Conservation (phyloP, 768 basidiomycete genomes). For the Gymnopilus junonius region DNA sequence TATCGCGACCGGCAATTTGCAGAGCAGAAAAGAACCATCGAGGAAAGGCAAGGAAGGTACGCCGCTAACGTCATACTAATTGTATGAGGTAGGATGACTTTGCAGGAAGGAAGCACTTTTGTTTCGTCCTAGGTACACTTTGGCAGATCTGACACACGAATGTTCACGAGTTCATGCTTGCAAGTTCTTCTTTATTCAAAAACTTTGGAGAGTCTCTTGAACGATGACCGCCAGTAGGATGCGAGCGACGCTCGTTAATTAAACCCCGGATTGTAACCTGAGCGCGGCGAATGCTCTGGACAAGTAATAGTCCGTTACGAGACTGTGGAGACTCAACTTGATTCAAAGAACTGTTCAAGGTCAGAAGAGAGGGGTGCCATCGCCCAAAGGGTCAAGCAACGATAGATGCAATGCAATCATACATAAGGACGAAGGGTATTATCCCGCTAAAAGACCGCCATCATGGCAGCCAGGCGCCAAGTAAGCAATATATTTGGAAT, state of each 20-base stretch:
- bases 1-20: background rate
- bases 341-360: background rate
- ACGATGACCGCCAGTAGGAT: conserved; percentile 1
- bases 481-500: too few relatives aligned
- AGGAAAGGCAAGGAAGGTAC: background rate
- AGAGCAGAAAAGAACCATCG: background rate
- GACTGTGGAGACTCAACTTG: background rate
- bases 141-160: background rate
- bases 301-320: background rate
- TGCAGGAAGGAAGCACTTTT: background rate
- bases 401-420: background rate
- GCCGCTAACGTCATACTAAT: conserved; percentile 1
- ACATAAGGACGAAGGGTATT: too few relatives aligned
- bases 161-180: conserved; percentile 1
- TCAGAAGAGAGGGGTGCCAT: background rate
- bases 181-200: conserved; percentile 2
- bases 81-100: background rate
- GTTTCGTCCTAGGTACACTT: conserved; percentile 2
- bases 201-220: background rate
- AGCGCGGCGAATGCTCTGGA: background rate
- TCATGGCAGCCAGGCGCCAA: too few relatives aligned
- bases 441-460: too few relatives aligned
- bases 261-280: background rate
- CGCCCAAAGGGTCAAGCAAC: background rate
- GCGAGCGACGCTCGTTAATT: background rate